Evolutionary conservation across 2,329 filamentous ascomycete species (phyloP).

Genomic region (Cordyceps cicadae): DNA sequence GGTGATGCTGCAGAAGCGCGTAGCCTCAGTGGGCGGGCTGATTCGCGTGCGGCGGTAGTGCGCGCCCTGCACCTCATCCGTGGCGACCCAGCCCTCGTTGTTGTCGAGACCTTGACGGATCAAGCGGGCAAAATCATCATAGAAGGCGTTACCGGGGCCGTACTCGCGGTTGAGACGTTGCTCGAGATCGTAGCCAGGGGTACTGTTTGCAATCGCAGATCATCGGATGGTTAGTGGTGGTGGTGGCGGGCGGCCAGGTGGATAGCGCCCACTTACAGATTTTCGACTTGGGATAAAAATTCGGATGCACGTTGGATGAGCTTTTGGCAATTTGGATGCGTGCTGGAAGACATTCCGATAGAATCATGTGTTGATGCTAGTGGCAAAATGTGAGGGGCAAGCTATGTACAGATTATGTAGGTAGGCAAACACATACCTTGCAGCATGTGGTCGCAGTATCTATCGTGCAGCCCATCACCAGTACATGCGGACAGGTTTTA

Average conservation of each 20-base stretch:
- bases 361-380: neutral
- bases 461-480: neutral
- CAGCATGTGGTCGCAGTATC: neutral
- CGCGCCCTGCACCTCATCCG: conserved; percentile 33
- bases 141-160: conserved; percentile 33
- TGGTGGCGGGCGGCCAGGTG: neutral
- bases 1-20: conserved; percentile 46
- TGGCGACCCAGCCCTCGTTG: conserved; percentile 37
- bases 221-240: neutral
- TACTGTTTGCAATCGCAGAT: conserved; percentile 22
- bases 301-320: conserved; percentile 1
- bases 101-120: conserved; percentile 29
- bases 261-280: neutral
- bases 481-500: neutral
- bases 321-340: conserved; percentile 5
- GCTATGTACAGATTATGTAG: too few relatives aligned
- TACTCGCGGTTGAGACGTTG: conserved; percentile 33
- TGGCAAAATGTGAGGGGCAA: conserved; percentile 5
- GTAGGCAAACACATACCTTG: neutral
- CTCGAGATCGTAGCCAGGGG: conserved; percentile 38
- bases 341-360: neutral
- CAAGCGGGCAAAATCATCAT: conserved; percentile 32
- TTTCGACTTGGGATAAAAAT: conserved; percentile 5
- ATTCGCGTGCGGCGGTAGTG: conserved; percentile 41
- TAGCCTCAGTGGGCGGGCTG: conserved; percentile 35